Percentiles rank a stretch among this genome's conserved stretches.
Evolutionary conservation across 1,284 basidiomycete species (phyloP).

Genomic region (Ganoderma leucocontextum): DNA sequence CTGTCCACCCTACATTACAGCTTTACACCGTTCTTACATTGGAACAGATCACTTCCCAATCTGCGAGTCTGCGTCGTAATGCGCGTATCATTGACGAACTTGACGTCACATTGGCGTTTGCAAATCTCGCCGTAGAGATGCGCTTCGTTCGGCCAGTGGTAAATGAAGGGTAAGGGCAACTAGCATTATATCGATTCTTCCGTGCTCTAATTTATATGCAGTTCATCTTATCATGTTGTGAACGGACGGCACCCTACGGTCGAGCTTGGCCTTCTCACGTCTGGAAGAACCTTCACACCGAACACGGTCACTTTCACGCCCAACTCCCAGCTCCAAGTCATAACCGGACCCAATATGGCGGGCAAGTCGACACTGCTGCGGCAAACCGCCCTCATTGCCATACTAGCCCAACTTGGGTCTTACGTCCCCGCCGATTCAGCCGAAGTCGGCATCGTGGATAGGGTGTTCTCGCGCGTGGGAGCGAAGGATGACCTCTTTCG

Average conservation of each 20-base stretch:
- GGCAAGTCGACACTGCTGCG: slow-evolving; percentile 94
- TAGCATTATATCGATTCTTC: background rate
- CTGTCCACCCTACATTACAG: background rate
- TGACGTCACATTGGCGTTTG: slow-evolving; percentile 87
- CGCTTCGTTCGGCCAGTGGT: slow-evolving; percentile 80
- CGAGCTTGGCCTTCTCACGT: slow-evolving; percentile 84
- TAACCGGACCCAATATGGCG: slow-evolving; percentile 98
- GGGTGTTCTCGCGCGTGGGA: slow-evolving; percentile 93
- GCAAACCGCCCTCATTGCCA: slow-evolving; percentile 89
- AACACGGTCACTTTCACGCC: slow-evolving; percentile 79
- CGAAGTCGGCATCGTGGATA: slow-evolving; percentile 87
- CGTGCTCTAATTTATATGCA: slow-evolving; percentile 40
- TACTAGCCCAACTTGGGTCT: slow-evolving; percentile 92
- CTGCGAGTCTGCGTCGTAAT: slow-evolving; percentile 71
- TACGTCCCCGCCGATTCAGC: slow-evolving; percentile 92
- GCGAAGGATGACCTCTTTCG: slow-evolving; percentile 95
- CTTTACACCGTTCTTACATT: background rate
- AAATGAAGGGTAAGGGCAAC: slow-evolving; percentile 70
- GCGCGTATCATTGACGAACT: slow-evolving; percentile 88
- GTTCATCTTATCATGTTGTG: slow-evolving; percentile 70
- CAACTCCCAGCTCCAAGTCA: slow-evolving; percentile 73
- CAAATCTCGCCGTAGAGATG: slow-evolving; percentile 84
- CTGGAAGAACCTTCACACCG: slow-evolving; percentile 82
- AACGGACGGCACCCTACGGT: slow-evolving; percentile 94
- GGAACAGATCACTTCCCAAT: slow-evolving; percentile 67